Evolutionary conservation across 768 basidiomycete genomes (phyloP), one percentile per base, ranked within the genome.

Genomic region (Trametes sanguinea): DNA sequence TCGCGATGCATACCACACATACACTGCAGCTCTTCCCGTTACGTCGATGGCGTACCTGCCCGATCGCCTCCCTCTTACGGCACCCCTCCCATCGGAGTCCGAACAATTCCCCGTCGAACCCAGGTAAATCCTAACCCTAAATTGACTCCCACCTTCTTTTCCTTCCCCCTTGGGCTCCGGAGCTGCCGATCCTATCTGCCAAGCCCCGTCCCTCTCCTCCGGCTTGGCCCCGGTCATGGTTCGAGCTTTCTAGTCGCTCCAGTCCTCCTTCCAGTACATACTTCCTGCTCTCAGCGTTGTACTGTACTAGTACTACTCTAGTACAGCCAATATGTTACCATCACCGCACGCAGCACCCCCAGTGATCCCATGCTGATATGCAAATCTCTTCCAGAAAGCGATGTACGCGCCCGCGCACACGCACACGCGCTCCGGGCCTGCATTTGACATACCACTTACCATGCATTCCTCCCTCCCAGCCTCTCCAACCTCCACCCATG

Each of bases 1-100:
- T 22, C 22, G 22, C 22, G 22, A 22, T 22, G 22, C 22, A 22
- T 22, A 22, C 22, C 22, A 22, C 1, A 22, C 22, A 22, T 22
- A 22, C 22, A 22, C 22, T 22, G 22, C 22, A 22, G 22, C 22
- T 22, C 22, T 22, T 22, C 22, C 22, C 22, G 39, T 39, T 53
- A 53, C 54, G 44, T 44, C 50, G 40, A 59, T 44, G 50, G 50
- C 50, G 57, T 51, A 43, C 57, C 57, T 58, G 30, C 32, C 43
- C 50, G 57, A 59, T 59, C 57, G 32, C 42, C 9, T 43, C 32
- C 50, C 50, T 30, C 33, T 32, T 48, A 39, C 55, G 55, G 46
- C 55, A 33, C 9, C 48, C 22, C 43, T 37, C 50, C 5, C 37
- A 7, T 30, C 48, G 48, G 48, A 50, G 48, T 50, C 30, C n/a